Base-by-base conservation (phyloP, 768 basidiomycete genomes). In the Megacollybia marginata region DNA sequence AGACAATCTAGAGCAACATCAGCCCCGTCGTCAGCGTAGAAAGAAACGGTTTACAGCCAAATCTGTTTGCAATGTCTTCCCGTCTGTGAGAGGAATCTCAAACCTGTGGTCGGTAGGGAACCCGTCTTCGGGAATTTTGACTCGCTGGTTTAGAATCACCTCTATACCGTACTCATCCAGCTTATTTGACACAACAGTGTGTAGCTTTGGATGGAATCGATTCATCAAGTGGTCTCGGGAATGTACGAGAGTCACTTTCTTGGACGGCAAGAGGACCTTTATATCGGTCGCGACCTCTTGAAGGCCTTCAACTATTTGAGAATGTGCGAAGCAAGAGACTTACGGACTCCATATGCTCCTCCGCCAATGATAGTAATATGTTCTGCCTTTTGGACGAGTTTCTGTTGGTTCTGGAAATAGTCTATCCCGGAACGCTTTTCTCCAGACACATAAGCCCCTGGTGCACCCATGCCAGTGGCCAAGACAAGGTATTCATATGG, bases 271-370 rank as follows among this genome's bases (percentile, higher is more conserved):
- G 31, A 68, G 48, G 31, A 54, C 67, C 40, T 69, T 68, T 33
- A 76, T 70, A 52, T 79, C 77, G 11, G 69, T 64, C 0, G 72
- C 74, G 52, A 74, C 67, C 48, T 78, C 76, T 79, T 54, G 11
- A 7, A 33, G 13, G 34, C 44, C 35, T 46, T 23, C 51, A 16
- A 20, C 18, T 6, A 8, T 32, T 28, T 31, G n/a, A 31, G 42
- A 48, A 8, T 18, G 7, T 13, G 12, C 40, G 23, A 33, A 23
- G 15, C 31, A 31, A 1, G 35, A 48, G n/a, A 69, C 75, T 60
- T 54, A 79, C 76, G 75, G 36, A 81, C 69, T 1, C 81, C 80
- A 15, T 78, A 73, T 5, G 81, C 75, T 1, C 81, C 81, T 5
- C 76, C 79, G n/a, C 81, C 81, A 5, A 81, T 62, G 19, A 82